Base-by-base conservation (phyloP, 805 yeast species). In the Metschnikowia anglica region DNA sequence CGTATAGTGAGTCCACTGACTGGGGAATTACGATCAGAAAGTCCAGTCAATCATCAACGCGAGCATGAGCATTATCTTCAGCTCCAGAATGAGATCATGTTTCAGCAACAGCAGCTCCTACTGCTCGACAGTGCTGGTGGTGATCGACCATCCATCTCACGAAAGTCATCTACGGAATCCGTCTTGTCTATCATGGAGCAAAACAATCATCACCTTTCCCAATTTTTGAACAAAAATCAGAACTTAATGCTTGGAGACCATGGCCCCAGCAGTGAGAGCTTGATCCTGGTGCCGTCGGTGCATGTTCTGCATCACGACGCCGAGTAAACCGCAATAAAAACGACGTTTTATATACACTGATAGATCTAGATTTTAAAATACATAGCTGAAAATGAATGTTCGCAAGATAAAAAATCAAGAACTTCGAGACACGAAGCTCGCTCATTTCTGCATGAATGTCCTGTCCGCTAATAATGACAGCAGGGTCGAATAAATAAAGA, bases 61-160 rank as follows among this genome's bases (percentile, higher is more conserved):
- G 65, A 64, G 37, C 75, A 68, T 49, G 68, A 68, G 30, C 45
- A 54, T 21, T 70, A 68, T 46, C 55, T 70, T 34, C 58, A 59
- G 44, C 54, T 65, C 34, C 76, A 70, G 46, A 62, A 63, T 44
- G 66, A 67, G 48, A 57, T 62, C 27, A 55, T 70, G 51, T 55
- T 54, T 32, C 70, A 66, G 48, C 74, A 70, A 44, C 68, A 62
- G 46, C 61, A 61, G 28, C 47, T 65, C 27, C 48, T 68, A 42
- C 56, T 36, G 34, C 41, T 38, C 43, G 47, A 48, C 48, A 17
- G 39, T 43, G 34, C 34, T 17, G 33, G 19, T 17, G 32, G 25
- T 15, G 46, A 33, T 9, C 38, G 47, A 25, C 53, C 48, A 28
- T 28, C 45, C 2, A 33, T 49, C 21, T 52, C 54, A 15, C 31